Evolutionary conservation across 2,329 filamentous ascomycete species (phyloP).

Genomic region (Sporothrix euskadiensis): DNA sequence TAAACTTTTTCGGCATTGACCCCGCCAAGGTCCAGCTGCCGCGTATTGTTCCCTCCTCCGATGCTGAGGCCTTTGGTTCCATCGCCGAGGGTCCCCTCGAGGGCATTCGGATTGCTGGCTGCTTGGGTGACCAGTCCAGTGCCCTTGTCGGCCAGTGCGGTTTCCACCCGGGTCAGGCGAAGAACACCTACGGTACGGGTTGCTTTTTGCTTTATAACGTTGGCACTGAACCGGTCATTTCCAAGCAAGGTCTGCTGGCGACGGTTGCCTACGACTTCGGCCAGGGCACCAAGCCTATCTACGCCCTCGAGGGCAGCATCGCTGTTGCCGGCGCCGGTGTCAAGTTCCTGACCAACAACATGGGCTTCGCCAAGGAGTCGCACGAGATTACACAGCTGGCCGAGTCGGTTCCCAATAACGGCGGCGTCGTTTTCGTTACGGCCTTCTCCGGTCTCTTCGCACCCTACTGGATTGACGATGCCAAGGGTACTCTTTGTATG

Average conservation of each 20-base stretch:
- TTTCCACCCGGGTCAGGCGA: conserved; percentile 77
- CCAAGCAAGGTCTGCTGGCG: conserved; percentile 77
- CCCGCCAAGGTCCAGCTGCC: conserved; percentile 70
- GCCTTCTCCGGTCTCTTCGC: conserved; percentile 90
- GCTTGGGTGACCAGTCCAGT: conserved; percentile 82
- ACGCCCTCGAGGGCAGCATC: conserved; percentile 81
- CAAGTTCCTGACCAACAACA: conserved; percentile 69
- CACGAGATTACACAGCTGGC: conserved; percentile 54
- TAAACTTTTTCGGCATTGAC: conserved; percentile 76
- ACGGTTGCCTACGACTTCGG: conserved; percentile 85
- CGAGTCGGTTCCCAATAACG: conserved; percentile 65
- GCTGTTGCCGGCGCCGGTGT: conserved; percentile 80
- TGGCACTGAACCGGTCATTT: conserved; percentile 80
- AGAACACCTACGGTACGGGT: conserved; percentile 90
- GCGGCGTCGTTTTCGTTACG: conserved; percentile 83
- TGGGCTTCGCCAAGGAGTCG: conserved; percentile 58
- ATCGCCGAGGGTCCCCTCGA: conserved; percentile 65
- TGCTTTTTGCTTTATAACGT: conserved; percentile 91
- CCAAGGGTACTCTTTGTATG: conserved; percentile 79
- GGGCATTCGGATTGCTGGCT: conserved; percentile 76
- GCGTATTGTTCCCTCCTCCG: conserved; percentile 80
- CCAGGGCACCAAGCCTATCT: conserved; percentile 59
- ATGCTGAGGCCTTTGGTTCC: conserved; percentile 69
- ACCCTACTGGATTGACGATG: conserved; percentile 93
- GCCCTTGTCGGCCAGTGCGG: conserved; percentile 84